Base-by-base conservation (phyloP, 2,329 filamentous ascomycete genomes). In the Colletotrichum cereale region DNA sequence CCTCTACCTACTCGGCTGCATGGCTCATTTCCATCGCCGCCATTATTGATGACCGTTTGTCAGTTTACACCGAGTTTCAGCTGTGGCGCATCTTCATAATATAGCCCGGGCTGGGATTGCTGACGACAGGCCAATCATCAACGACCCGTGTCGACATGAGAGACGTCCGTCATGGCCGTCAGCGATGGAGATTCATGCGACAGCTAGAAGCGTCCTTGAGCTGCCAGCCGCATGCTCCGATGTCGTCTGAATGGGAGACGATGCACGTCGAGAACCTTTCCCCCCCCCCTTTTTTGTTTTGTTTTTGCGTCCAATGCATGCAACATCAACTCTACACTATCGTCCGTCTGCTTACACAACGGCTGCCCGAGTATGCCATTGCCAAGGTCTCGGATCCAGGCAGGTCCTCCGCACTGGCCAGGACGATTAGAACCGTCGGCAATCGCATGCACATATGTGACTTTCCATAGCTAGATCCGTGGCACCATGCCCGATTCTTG, bases 71-170 rank as follows among this genome's bases (percentile, higher is more conserved):
- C 73, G 61, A 69, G 73, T 75, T 79, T 81, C 80, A 82, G 80
- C 81, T 79, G 80, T 81, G 80, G 81, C 80, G 80, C 76, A 74
- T 77, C 75, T 73, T 75, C 73, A 71, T 73, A n/a, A 74, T 76
- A 75, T 76, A 75, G 73, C 71, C 74, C 73, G 73, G 71, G 74
- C 75, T 75, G 76, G 75, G 75, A 76, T 78, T 61, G 42, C 64
- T 56, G 58, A 64, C 60, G 34, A 34, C 26, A 56, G 70, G 61
- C 79, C 80, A 81, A 81, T 82, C 77, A 80, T 7, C 31, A 42
- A 34, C 55, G 36, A n/a, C 44, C 21, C 21, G 7, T 24, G 69
- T 56, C 31, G 68, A 64, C 65, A 21, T n/a, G 42, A 68, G 48
- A 56, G 56, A 55, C 60, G 74, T 71, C 75, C 74, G 66, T 76